These are phyloP conservation scores for Dioscorea dumetorum DNA, from an alignment of 106 monocot genomes.

Conservation along the genomic window DNA sequence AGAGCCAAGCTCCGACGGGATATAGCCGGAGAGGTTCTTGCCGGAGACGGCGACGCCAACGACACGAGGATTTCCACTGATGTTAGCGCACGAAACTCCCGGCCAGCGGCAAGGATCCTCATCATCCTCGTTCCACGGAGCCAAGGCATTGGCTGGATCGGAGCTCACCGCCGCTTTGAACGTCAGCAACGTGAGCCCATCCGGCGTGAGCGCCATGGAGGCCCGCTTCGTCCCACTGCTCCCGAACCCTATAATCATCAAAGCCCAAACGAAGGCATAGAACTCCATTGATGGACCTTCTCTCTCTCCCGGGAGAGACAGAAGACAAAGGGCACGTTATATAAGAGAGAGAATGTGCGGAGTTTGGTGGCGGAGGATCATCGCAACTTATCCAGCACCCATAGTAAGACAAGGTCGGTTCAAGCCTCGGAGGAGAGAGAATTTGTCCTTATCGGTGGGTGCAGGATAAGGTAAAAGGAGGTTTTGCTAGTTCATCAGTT, in stretches of 20 bases:
- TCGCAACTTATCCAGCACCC: not conserved
- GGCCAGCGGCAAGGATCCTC: constrained; percentile 83
- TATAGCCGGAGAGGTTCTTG: constrained; percentile 83
- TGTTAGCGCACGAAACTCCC: constrained; percentile 61
- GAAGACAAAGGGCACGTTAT: not conserved
- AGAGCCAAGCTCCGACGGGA: constrained; percentile 80
- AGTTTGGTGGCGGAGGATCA: not conserved
- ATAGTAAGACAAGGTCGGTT: not conserved
- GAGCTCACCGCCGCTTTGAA: constrained; percentile 74
- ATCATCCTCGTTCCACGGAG: constrained; percentile 37
- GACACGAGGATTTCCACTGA: constrained; percentile 54
- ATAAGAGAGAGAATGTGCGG: not conserved
- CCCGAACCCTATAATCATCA: not conserved
- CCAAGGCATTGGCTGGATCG: constrained; percentile 45
- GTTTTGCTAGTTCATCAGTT: not conserved
- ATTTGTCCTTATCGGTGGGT: not conserved
- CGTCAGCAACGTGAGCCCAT: constrained; percentile 73
- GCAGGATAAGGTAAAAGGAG: not conserved
- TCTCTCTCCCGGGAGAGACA: too few relatives aligned
- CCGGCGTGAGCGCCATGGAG: constrained; percentile 37
- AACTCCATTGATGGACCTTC: not conserved
- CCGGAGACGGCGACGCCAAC: constrained; percentile 60
- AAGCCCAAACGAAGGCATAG: not conserved
- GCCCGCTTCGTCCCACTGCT: not conserved
- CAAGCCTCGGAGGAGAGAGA: not conserved